Base-by-base conservation (phyloP, 345 rosid species). In the Melaleuca quinquenervia region DNA sequence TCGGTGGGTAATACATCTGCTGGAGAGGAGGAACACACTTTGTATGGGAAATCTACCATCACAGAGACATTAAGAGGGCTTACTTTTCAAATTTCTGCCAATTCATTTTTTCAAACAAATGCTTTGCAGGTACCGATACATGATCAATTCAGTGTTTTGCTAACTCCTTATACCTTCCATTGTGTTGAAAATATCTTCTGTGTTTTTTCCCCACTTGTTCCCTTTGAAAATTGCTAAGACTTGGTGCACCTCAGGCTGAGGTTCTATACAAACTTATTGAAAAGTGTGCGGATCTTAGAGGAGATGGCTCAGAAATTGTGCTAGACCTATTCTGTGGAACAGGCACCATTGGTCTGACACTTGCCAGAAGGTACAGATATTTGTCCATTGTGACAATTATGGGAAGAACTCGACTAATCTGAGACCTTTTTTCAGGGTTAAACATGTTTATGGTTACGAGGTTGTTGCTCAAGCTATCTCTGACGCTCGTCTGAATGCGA, bases 241-340 rank as follows among this genome's bases (percentile, higher is more conserved):
- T 85, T 83, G 84, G 60, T 70, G 87, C 62, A 90, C 45, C 85
- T 83, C 86, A 97, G 99, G 99, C 99, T 75, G 98, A 97, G 90
- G 94, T 97, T 89, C 90, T 97, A 13, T 97, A 97, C 90, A 94
- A 92, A 91, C 93, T 96, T 49, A 94, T 96, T 85, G 98, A 92
- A 90, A 97, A 96, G 82, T 94, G 92, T 83, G 96, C 97, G 90
- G 95, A 93, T 86, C 92, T 96, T 29, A 93, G 91, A 90, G 98
- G 95, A 88, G 98, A 96, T 91, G 96, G 98, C 88, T 95, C 99
- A 26, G 98, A 97, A 90, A 91, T 94, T 83, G 95, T 97, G 85
- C 96, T 97, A 45, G 99, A 97, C 89, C 94, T 97, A 50, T 97
- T 97, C 88, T 96, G 98, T 89, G 99, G 99, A 84, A 96, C 98